Base-by-base conservation (phyloP, 108 stramenopile species). In the Poteriospumella lacustris region DNA sequence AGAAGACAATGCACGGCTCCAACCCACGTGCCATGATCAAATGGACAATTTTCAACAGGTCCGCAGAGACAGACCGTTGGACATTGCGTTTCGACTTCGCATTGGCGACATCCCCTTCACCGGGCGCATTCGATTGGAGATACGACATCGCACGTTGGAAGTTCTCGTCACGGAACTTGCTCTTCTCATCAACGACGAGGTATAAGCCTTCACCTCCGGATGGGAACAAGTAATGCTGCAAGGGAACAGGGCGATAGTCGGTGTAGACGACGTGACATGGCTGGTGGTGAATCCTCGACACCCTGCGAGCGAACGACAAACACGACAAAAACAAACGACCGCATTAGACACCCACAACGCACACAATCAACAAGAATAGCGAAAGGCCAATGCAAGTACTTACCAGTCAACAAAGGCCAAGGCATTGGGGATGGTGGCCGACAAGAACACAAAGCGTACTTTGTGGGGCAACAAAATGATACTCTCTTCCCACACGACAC, bases 201-300 rank as follows among this genome's bases (percentile, higher is more conserved):
- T 96, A 94, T 68, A 98, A 83, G 2, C 97, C 97, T 36, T 96
- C 94, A 9, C 92, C 94, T 38, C 92, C 93, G 43, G 86, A 80
- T 33, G 96, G 95, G 72, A 96, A 99, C 69, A 99, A 86, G 81
- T 95, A 96, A 84, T 99, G 99, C 86, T 96, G 94, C 70, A 99
- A 85, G 0, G 99, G 99, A 29, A 89, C 88, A 0, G 99, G 99
- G 76, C 97, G 91, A 87, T 97, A 99, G 80, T 99, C 93, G 33
- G 99, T 99, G 84, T 97, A 97, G 0, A 99, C 94, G 34, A 98
- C 99, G 85, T 99, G 99, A 87, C 94, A 95, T 0, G 97, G 95
- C 81, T 99, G 96, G 79, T 93, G 96, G 85, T 99, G 95, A 59
- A 93, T 93, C 82, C 89, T 89, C 44, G 90, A 90, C 39, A 88